Evolutionary conservation across 208 protist species (phyloP), one percentile per base, ranked within the genome.

Genomic region (Porcisia hertigi): DNA sequence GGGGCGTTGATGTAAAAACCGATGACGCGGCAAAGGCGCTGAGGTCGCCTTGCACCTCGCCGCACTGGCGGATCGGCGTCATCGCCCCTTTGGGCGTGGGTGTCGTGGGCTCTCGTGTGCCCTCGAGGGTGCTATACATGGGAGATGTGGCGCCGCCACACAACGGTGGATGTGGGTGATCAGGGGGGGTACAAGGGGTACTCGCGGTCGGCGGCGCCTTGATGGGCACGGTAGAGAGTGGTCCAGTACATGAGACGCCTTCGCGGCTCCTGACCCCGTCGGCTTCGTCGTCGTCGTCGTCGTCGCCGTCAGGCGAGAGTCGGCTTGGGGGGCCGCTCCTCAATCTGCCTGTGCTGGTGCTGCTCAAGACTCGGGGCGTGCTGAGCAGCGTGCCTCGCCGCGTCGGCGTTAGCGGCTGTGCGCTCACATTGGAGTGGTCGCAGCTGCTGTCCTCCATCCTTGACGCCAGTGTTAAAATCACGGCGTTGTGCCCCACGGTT

Each of bases 221-320:
- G 25, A 71, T 6, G 23, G 45, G 47, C 12, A 9, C 47, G 47
- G 39, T 23, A n/a, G 66, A 20, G 47, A 36, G 30, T 11, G 30
- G 30, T 8, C 66, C 25, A 18, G n/a, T 57, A n/a, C 4, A 9
- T 6, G 16, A 71, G 18, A 57, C 16, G 2, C 4, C 12, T 39
- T 30, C 66, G 45, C 66, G 66, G n/a, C 66, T 16, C 5, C 43
- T 11, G n/a, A 20, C 23, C 7, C 1, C 20, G 64, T 69, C 1
- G 64, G n/a, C 12, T n/a, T 12, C 12, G 64, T 4, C 47, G 14
- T 52, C 18, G 63, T 34, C 30, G 65, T 20, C 25, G n/a, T 41
- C n/a, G n/a, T n/a, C 64, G 45, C 18, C 64, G 30, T n/a, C n/a
- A 43, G 64, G 64, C 8, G 64, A 71, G 45, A 71, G 47, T 23